These are phyloP conservation scores for Hymenoscyphus occultus DNA, from an alignment of 2,329 filamentous ascomycete species.

Conservation along the genomic window DNA sequence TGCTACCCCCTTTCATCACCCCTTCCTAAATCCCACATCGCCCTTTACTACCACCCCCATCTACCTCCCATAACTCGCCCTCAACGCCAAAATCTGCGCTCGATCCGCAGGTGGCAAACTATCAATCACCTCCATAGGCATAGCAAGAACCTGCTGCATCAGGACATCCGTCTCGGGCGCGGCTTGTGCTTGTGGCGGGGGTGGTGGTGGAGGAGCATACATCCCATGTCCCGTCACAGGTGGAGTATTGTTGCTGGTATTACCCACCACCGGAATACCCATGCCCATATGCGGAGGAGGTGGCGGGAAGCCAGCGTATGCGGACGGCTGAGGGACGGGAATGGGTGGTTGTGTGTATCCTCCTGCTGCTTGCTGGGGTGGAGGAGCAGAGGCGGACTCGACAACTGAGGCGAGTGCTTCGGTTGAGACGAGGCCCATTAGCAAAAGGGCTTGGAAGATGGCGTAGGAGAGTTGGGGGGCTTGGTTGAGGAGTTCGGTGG, in stretches of 20 bases:
- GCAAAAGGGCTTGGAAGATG: slow-evolving; percentile 87
- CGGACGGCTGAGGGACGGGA: too few species aligned
- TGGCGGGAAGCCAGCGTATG: slow-evolving; percentile 35
- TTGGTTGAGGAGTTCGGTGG: slow-evolving; percentile 80
- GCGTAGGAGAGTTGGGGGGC: slow-evolving; percentile 93
- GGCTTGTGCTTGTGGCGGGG: slow-evolving; percentile 39
- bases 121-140: slow-evolving; percentile 79
- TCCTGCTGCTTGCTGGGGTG: slow-evolving; percentile 37
- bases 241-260: slow-evolving; percentile 38
- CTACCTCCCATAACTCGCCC: slow-evolving; percentile 42
- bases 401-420: slow-evolving; percentile 79
- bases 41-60: background rate
- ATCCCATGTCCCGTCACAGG: slow-evolving; percentile 42
- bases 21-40: background rate
- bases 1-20: background rate
- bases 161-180: slow-evolving; percentile 66
- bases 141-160: slow-evolving; percentile 75
- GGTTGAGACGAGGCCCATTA: slow-evolving; percentile 89
- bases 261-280: slow-evolving; percentile 34
- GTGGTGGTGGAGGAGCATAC: slow-evolving; percentile 39
- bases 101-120: slow-evolving; percentile 71
- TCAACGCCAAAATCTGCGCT: slow-evolving; percentile 74
- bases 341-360: slow-evolving; percentile 32
- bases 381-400: slow-evolving; percentile 49
- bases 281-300: slow-evolving; percentile 40